Percentiles rank a stretch among this genome's conserved stretches.
phyloP scores from a whole-genome alignment of 805 yeast species.

The Barnettozyma vustinii region DNA sequence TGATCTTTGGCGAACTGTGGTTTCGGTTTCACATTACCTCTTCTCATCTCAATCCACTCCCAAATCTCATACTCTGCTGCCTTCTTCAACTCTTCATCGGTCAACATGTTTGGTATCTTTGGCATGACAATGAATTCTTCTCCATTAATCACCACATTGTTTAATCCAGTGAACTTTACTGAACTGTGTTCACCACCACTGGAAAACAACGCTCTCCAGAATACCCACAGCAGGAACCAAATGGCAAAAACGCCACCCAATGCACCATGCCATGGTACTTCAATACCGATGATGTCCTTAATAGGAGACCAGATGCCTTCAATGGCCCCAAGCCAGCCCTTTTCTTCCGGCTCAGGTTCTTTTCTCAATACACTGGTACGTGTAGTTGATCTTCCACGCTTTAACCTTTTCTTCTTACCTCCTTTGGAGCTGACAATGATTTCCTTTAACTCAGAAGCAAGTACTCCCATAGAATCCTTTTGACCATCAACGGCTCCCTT shows the following conservation, averaged over 20 bases:
- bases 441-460: slow-evolving; percentile 37
- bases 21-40: background rate
- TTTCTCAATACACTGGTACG: background rate
- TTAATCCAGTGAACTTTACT: slow-evolving; percentile 3
- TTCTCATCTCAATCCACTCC: slow-evolving; percentile 25
- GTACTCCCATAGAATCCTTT: slow-evolving; percentile 43
- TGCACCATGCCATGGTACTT: background rate
- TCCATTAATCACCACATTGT: slow-evolving; percentile 21
- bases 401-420: slow-evolving; percentile 14
- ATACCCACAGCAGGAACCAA: background rate
- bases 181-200: background rate
- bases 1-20: slow-evolving; percentile 9
- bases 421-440: slow-evolving; percentile 21
- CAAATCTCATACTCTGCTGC: slow-evolving; percentile 23
- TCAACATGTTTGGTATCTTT: slow-evolving; percentile 8
- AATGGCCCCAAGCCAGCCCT: background rate
- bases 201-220: background rate
- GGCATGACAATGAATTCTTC: slow-evolving; percentile 21
- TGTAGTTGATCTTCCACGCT: slow-evolving; percentile 1
- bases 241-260: background rate
- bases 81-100: slow-evolving; percentile 1
- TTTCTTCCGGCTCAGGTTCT: background rate
- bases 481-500: slow-evolving; percentile 75
- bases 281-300: background rate
- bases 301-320: background rate